phyloP scores from a whole-genome alignment of 2,329 filamentous ascomycete species.

The Ploettnerulaceae sp. region DNA sequence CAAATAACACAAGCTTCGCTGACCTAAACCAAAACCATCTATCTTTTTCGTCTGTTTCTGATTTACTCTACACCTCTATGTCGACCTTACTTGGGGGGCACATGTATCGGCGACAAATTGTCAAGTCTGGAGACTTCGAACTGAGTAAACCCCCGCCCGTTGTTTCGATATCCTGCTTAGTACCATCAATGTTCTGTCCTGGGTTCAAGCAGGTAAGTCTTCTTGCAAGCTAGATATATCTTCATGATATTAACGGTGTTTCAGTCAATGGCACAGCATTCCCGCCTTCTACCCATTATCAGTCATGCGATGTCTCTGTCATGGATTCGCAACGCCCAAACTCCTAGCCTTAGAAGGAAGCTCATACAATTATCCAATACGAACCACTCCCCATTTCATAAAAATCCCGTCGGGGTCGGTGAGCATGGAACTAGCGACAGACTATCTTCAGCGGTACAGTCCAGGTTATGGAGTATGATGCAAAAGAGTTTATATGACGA shows the following conservation, averaged over 20 bases:
- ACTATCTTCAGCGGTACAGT: slow-evolving; percentile 19
- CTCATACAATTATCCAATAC: slow-evolving; percentile 11
- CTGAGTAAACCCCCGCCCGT: slow-evolving; percentile 12
- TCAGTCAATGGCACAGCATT: slow-evolving; percentile 22
- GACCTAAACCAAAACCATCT: background rate
- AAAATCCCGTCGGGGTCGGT: background rate
- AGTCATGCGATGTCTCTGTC: slow-evolving; percentile 15
- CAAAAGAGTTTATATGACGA: slow-evolving; percentile 22
- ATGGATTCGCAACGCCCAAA: slow-evolving; percentile 20
- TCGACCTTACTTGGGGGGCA: background rate
- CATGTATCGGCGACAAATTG: background rate
- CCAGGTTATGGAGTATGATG: slow-evolving; percentile 28
- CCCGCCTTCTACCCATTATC: slow-evolving; percentile 20
- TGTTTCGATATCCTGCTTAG: slow-evolving; percentile 18
- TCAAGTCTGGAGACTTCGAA: slow-evolving; percentile 8
- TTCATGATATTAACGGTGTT: background rate
- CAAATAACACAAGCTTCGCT: background rate
- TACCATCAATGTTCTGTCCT: slow-evolving; percentile 28
- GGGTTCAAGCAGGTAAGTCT: slow-evolving; percentile 26
- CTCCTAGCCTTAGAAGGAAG: slow-evolving; percentile 22
- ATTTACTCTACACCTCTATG: background rate
- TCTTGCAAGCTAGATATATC: background rate
- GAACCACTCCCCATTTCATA: background rate
- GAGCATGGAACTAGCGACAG: slow-evolving; percentile 5
- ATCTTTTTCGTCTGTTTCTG: no score